phyloP scores from a whole-genome alignment of 106 monocot genomes.

The Apostasia shenzhenica region DNA sequence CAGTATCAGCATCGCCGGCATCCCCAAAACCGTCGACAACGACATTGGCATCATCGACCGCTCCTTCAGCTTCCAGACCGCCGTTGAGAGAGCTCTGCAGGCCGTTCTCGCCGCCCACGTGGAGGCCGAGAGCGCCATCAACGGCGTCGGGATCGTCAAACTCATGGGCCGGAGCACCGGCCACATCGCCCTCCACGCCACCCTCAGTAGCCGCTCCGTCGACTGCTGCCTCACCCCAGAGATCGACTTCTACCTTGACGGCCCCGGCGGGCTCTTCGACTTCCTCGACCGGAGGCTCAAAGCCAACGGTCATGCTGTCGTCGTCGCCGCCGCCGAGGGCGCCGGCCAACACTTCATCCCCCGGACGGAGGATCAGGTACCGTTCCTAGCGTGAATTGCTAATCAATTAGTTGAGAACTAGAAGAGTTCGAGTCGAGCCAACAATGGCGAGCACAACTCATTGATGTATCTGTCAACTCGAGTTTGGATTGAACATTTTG shows the following conservation, averaged over 20 bases:
- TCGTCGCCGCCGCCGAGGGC: conserved; percentile 80
- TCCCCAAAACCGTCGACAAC: conserved; percentile 93
- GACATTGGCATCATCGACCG: conserved; percentile 91
- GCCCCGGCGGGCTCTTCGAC: conserved; percentile 69
- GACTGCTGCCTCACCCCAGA: conserved; percentile 92
- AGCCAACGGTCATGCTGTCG: conserved; percentile 61
- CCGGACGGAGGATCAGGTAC: conserved; percentile 6
- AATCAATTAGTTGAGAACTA: too few species aligned
- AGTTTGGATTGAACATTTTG: too few species aligned
- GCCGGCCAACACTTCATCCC: conserved; percentile 69
- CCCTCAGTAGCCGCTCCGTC: conserved; percentile 74
- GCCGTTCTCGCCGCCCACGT: conserved; percentile 71
- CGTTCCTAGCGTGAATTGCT: too few species aligned
- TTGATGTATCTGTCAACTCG: too few species aligned
- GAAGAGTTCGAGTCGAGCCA: too few species aligned
- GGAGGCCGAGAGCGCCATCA: conserved; percentile 82
- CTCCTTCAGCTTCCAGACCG: conserved; percentile 92
- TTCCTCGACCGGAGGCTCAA: conserved; percentile 59
- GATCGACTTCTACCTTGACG: conserved; percentile 67
- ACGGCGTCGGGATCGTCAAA: conserved; percentile 86
- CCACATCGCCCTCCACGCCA: conserved; percentile 77
- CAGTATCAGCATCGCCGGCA: conserved; percentile 48
- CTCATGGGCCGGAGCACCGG: conserved; percentile 92
- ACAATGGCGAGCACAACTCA: too few species aligned
- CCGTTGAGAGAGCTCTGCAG: conserved; percentile 76